Base-by-base conservation (phyloP, 176 grass and related monocot genomes). In the Otatea glauca region DNA sequence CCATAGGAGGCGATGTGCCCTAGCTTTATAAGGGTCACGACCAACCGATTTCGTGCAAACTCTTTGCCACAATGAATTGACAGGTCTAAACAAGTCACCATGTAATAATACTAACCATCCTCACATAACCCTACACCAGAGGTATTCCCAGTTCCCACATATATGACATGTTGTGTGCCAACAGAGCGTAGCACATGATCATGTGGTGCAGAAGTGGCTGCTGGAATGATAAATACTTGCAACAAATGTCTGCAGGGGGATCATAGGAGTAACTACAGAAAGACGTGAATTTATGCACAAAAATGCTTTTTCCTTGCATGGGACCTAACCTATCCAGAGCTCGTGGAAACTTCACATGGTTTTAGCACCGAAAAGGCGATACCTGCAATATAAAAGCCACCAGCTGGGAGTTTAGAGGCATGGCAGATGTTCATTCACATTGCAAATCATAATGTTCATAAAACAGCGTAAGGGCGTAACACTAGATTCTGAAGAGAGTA, bases 351-450 rank as follows among this genome's bases (percentile, higher is more conserved):
- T 66, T 78, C 67, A 90, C 50, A 60, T 9, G 3, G 49, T 27
- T 72, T 78, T 83, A 18, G 32, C 73, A 78, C 11, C 48, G 59
- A 86, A 86, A 78, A 90, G 79, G 29, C 79, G 79, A 61, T 74
- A 79, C 84, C 88, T 86, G 32, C 39, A 77, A 67, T 2, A 55
- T 4, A 79, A 37, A 82, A 48, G 49, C n/a, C 39, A 47, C 25
- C 32, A 49, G 23, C 55, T 66, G 27, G 24, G 47, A 66, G 23
- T 68, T 66, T 24, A 7, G 51, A 44, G 23, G 48, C 43, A 74
- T 1, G 9, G 3, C 2, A 44, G 32, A 76, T 76, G 29, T 76
- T 76, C 71, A 81, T 29, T 58, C 20, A 25, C 34, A 7, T 23
- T 51, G 86, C 9, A 25, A 68, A 39, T 14, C 9, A 84, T 37